Base-by-base conservation (phyloP, 2,329 filamentous ascomycete species). In the Talaromyces sp. region DNA sequence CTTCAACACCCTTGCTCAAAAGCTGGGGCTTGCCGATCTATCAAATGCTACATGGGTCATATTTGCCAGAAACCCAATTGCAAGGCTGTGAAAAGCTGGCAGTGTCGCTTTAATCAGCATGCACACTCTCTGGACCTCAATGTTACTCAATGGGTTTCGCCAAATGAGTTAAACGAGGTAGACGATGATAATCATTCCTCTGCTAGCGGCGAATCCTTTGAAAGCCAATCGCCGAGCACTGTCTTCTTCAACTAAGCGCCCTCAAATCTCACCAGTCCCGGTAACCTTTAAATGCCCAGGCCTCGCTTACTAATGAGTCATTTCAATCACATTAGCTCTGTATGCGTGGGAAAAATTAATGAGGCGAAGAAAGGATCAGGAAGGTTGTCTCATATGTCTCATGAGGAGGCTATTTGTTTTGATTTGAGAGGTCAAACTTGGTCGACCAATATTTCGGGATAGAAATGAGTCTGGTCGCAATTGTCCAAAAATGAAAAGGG, bases 1-100 rank as follows among this genome's bases (percentile, higher is more conserved):
- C 74, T 74, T 22, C 71, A 72, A 40, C 71, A 68, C 22, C 72
- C 75, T 1, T 83, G 80, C 57, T 61, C 70, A 2, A 56, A 62
- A 2, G 74, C 70, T 19, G 68, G 72, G 2, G 60, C 47, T 0
- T 83, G 80, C 54, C 74, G 80, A 9, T 63, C 65, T 3, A 54
- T 65, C 0, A 69, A 74, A 27, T 83, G 81, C 60, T 68, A 71
- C 32, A 66, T 74, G 36, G 80, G 80, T 0, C 81, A 83, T 54
- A 47, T 67, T 27, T 72, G 70, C 49, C 69, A 72, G 40, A 70
- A 66, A 39, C 63, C 65, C 9, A 62, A 63, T 24, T 72, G 70
- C 47, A 65, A 62, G 52, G 66, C 57, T 22, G 56, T 55, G 4
- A 71, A 69, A 53, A 63, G 60, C 47, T 63, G 60, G 55, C 63